A percentile compares a stretch with the other conserved stretches of the same genome.
Evolutionary conservation across 2,329 filamentous ascomycete genomes (phyloP).

Genomic region (Rhynchosporium agropyri): DNA sequence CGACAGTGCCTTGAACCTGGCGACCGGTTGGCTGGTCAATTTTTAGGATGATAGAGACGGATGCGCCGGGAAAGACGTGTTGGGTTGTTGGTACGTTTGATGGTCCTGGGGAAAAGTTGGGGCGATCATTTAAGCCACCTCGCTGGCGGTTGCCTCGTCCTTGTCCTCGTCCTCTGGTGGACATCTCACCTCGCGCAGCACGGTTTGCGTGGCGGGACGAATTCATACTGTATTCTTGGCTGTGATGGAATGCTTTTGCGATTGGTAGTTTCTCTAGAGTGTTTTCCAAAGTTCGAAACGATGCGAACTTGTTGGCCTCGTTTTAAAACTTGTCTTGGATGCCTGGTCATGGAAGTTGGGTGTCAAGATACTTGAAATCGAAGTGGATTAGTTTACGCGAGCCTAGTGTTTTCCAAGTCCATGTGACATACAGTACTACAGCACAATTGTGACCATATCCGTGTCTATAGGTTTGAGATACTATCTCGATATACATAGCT

Average conservation of each 20-base stretch:
- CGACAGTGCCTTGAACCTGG: conserved; percentile 39
- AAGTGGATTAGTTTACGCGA: too few relatives aligned
- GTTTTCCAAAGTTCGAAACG: too few relatives aligned
- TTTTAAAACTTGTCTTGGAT: too few relatives aligned
- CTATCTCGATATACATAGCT: too few relatives aligned
- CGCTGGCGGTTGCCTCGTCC: conserved; percentile 14
- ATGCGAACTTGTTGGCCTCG: too few relatives aligned
- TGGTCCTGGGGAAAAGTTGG: background rate
- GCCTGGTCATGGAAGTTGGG: too few relatives aligned
- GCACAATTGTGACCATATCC: too few relatives aligned
- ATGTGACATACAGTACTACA: too few relatives aligned
- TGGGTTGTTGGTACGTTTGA: conserved; percentile 35
- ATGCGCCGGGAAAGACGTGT: conserved; percentile 33
- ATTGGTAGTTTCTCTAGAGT: too few relatives aligned
- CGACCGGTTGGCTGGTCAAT: conserved; percentile 39
- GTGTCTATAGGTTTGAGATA: too few relatives aligned
- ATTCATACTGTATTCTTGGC: conserved; percentile 13
- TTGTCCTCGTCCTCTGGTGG: conserved; percentile 20
- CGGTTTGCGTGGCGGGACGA: conserved; percentile 19
- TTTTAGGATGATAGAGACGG: conserved; percentile 41
- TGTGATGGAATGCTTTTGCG: background rate
- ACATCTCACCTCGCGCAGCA: conserved; percentile 10
- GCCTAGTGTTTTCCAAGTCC: too few relatives aligned
- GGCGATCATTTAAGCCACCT: conserved; percentile 8
- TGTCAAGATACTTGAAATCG: too few relatives aligned